Conservation (phyloP, 108 stramenopile species). For the Nitzschia sp. region DNA sequence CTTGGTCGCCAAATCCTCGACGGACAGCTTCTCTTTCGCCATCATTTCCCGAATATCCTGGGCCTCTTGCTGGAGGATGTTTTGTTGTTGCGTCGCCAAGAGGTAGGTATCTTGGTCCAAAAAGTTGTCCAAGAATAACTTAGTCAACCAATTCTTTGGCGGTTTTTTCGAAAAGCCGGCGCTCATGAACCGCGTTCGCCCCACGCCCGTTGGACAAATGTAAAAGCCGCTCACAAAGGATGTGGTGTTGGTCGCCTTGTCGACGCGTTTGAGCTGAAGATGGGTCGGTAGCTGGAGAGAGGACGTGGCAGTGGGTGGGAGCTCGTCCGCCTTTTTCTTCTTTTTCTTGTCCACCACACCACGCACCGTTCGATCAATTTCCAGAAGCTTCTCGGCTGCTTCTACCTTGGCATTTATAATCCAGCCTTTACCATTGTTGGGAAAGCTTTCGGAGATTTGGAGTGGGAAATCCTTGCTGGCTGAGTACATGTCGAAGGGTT, state of each 20-base stretch:
- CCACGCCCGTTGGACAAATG: constrained; percentile 63
- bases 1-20: constrained; percentile 11
- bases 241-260: constrained; percentile 36
- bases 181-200: constrained; percentile 60
- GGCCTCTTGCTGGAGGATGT: constrained; percentile 58
- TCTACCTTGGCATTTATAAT: constrained; percentile 40
- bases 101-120: constrained; percentile 78
- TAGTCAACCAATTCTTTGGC: constrained; percentile 53
- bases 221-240: constrained; percentile 56
- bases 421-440: constrained; percentile 46
- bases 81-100: constrained; percentile 55
- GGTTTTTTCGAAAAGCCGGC: constrained; percentile 42
- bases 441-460: constrained; percentile 34
- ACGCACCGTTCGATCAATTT: constrained; percentile 38
- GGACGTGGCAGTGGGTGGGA: constrained; percentile 37
- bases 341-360: constrained; percentile 1
- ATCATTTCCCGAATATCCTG: constrained; percentile 30
- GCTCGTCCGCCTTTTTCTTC: not conserved
- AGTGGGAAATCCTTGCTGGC: constrained; percentile 39
- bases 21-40: constrained; percentile 31
- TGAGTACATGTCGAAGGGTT: constrained; percentile 65
- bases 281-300: constrained; percentile 47
- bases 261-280: constrained; percentile 41
- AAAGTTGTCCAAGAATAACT: constrained; percentile 57
- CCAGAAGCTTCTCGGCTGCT: constrained; percentile 47